These are phyloP conservation scores for Talaromyces rugulosus DNA, from an alignment of 2,329 filamentous ascomycete genomes.

Conservation along the genomic window DNA sequence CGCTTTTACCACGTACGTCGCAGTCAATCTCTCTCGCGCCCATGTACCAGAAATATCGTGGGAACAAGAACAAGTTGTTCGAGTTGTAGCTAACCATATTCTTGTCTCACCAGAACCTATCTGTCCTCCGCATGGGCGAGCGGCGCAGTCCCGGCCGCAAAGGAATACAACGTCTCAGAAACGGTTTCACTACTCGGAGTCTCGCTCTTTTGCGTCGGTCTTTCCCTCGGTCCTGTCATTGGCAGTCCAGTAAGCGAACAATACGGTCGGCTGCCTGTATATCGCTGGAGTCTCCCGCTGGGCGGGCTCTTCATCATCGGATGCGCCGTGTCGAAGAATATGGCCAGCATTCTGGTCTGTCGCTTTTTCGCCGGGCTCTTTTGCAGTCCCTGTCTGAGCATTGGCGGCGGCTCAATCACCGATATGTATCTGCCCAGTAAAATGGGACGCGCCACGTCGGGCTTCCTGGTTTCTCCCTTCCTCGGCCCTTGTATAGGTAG, in stretches of 20 bases:
- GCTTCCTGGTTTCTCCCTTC: background rate
- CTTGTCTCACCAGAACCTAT: background rate
- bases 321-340: slow-evolving; percentile 3
- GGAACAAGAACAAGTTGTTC: background rate
- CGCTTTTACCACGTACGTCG: background rate
- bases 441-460: background rate
- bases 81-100: background rate
- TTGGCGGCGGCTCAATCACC: slow-evolving; percentile 67
- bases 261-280: slow-evolving; percentile 20
- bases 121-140: background rate
- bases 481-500: background rate
- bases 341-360: slow-evolving; percentile 26
- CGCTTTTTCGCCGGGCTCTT: slow-evolving; percentile 23
- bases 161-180: slow-evolving; percentile 4
- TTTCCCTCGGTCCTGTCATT: slow-evolving; percentile 17
- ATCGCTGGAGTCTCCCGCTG: slow-evolving; percentile 8
- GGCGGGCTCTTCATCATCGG: slow-evolving; percentile 8
- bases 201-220: slow-evolving; percentile 7
- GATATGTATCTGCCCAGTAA: slow-evolving; percentile 47
- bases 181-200: slow-evolving; percentile 6
- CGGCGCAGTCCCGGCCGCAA: background rate
- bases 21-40: background rate
- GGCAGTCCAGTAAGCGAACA: slow-evolving; percentile 21
- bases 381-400: slow-evolving; percentile 10
- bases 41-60: background rate